Percentiles rank a stretch among this genome's conserved stretches.
Evolutionary conservation across 1,284 basidiomycete genomes (phyloP).

Genomic region (Trametes polyzona): DNA sequence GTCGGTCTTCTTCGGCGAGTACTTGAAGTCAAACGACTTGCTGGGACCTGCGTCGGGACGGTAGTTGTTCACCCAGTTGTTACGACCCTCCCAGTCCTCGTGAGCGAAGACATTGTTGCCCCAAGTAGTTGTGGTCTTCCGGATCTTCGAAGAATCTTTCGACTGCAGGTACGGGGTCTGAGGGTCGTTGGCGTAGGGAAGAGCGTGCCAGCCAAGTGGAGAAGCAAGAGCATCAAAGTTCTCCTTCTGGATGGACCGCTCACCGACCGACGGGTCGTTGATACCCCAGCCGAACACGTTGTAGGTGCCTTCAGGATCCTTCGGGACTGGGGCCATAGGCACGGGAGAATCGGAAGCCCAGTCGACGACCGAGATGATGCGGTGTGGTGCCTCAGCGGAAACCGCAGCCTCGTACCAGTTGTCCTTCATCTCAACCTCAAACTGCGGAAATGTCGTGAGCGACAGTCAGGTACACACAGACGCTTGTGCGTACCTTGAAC

Average conservation of each 20-base stretch:
- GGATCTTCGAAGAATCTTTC: slow-evolving; percentile 45
- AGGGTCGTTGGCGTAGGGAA: slow-evolving; percentile 66
- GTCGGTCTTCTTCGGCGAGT: slow-evolving; percentile 56
- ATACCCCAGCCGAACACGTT: slow-evolving; percentile 75
- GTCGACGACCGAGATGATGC: slow-evolving; percentile 79
- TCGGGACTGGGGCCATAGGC: slow-evolving; percentile 45
- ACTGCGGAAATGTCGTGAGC: slow-evolving; percentile 42
- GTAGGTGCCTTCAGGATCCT: slow-evolving; percentile 52
- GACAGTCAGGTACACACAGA: not conserved
- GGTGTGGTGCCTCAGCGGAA: slow-evolving; percentile 63
- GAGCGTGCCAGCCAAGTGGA: slow-evolving; percentile 87
- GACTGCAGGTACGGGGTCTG: slow-evolving; percentile 24
- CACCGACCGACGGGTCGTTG: slow-evolving; percentile 73
- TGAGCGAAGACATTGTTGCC: slow-evolving; percentile 93
- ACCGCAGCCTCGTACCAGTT: slow-evolving; percentile 85
- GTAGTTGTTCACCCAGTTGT: slow-evolving; percentile 76
- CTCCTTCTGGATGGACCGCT: slow-evolving; percentile 60
- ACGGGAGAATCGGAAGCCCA: slow-evolving; percentile 78
- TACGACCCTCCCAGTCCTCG: slow-evolving; percentile 88
- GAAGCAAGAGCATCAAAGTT: slow-evolving; percentile 76
- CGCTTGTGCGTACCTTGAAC: slow-evolving; percentile 74
- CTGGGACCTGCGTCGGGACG: slow-evolving; percentile 70
- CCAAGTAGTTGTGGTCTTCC: slow-evolving; percentile 80
- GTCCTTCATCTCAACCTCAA: slow-evolving; percentile 85
- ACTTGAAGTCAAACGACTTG: slow-evolving; percentile 73